A percentile compares a stretch with the other conserved stretches of the same genome.
These are phyloP conservation scores for Ophiobolus disseminans DNA, from an alignment of 2,329 filamentous ascomycete species.

Conservation along the genomic window DNA sequence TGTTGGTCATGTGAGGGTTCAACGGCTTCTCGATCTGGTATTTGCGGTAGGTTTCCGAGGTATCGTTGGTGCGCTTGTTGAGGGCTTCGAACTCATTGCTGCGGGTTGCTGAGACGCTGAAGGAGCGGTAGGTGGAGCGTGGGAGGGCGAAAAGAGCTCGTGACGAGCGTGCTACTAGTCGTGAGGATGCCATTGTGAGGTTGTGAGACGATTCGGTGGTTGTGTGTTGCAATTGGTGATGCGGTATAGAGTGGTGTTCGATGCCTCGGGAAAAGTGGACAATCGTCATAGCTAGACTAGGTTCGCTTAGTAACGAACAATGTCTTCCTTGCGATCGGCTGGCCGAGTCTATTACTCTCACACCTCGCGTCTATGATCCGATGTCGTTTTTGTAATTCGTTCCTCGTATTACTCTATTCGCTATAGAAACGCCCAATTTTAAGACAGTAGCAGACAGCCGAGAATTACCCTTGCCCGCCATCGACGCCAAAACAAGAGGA, in stretches of 20 bases:
- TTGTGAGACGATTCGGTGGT: conserved; percentile 9
- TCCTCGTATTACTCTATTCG: background rate
- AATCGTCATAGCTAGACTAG: conserved; percentile 33
- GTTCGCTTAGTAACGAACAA: conserved; percentile 24
- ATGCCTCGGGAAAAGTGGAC: conserved; percentile 28
- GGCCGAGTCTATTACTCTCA: conserved; percentile 23
- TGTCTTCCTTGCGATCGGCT: conserved; percentile 21
- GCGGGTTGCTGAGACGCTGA: conserved; percentile 48
- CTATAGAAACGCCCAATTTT: no score
- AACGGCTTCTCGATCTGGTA: conserved; percentile 64
- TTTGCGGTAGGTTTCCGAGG: conserved; percentile 61
- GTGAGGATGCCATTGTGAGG: conserved; percentile 55
- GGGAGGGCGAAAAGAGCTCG: conserved; percentile 49
- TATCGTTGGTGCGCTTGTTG: conserved; percentile 61
- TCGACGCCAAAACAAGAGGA: no score
- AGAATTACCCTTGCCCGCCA: no score
- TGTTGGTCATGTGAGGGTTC: conserved; percentile 70
- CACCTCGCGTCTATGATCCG: background rate
- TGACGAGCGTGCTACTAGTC: conserved; percentile 54
- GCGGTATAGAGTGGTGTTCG: conserved; percentile 11
- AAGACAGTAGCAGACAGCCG: no score
- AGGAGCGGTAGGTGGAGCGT: conserved; percentile 44
- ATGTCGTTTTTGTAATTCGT: background rate
- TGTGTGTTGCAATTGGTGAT: conserved; percentile 22
- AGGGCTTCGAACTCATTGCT: conserved; percentile 49